These are phyloP conservation scores for Cucurbitaria berberidis DNA, from an alignment of 2,329 filamentous ascomycete species.

Conservation along the genomic window DNA sequence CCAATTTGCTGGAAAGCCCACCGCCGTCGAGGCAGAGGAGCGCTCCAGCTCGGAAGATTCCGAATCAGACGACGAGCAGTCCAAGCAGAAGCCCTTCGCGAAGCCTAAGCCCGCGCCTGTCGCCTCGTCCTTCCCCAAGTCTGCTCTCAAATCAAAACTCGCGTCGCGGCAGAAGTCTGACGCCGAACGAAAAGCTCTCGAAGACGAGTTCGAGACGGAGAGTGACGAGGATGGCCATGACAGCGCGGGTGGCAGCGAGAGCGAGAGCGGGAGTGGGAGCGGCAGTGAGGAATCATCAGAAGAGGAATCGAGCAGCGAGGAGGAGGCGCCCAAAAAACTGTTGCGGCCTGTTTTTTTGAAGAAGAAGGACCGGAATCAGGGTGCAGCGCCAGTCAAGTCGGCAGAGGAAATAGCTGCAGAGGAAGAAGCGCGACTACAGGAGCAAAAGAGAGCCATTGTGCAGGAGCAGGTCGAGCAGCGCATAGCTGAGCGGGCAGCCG, in stretches of 20 bases:
- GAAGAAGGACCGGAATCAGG: constrained; percentile 63
- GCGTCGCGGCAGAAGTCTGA: constrained; percentile 47
- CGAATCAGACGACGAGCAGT: constrained; percentile 58
- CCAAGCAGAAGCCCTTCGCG: constrained; percentile 49
- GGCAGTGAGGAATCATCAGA: constrained; percentile 45
- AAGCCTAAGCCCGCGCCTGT: constrained; percentile 48
- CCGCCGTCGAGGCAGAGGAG: constrained; percentile 51
- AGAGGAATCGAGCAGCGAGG: constrained; percentile 64
- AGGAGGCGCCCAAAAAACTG: constrained; percentile 63
- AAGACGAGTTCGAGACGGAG: constrained; percentile 68
- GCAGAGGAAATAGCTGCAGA: constrained; percentile 55
- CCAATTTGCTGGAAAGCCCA: constrained; percentile 83
- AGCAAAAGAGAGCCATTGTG: constrained; percentile 77
- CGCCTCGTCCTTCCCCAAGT: constrained; percentile 56
- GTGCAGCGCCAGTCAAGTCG: constrained; percentile 36
- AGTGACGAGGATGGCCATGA: constrained; percentile 39
- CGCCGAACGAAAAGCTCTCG: constrained; percentile 44
- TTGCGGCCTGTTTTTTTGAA: constrained; percentile 72
- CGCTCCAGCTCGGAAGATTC: constrained; percentile 54
- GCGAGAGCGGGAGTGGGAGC: constrained; percentile 22
- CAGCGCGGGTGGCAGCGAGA: constrained; percentile 19
- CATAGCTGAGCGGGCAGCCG: constrained; percentile 73
- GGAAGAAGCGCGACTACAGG: constrained; percentile 66
- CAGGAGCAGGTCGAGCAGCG: constrained; percentile 89
- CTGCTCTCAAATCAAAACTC: constrained; percentile 52